phyloP scores from a whole-genome alignment of 169 alveolate genomes.

The Perkinsus olseni region DNA sequence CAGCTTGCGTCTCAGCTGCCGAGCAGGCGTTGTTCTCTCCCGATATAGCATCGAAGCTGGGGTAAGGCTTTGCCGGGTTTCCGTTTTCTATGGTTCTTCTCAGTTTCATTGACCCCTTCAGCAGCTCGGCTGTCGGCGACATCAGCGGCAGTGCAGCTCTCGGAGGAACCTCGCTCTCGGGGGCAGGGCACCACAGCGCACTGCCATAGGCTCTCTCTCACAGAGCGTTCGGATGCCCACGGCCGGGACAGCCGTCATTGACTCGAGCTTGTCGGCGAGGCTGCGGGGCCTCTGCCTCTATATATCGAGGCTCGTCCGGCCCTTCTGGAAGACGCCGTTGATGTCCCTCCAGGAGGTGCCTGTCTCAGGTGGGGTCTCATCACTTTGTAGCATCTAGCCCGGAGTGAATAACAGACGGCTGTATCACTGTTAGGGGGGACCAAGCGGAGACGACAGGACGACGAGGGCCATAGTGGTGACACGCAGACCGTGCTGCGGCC shows the following conservation, averaged over 20 bases:
- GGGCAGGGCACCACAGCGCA: neutral
- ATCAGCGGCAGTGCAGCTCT: neutral
- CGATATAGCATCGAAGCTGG: neutral
- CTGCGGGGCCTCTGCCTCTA: neutral
- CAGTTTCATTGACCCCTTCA: neutral
- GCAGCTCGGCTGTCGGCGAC: neutral
- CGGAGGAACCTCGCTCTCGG: neutral
- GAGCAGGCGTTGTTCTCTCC: neutral
- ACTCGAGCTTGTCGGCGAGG: neutral
- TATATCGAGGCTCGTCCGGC: neutral
- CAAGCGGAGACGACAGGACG: neutral
- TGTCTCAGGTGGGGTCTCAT: neutral
- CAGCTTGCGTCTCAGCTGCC: neutral
- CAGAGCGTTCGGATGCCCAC: neutral
- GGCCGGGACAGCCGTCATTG: neutral
- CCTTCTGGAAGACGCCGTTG: neutral
- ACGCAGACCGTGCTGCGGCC: neutral
- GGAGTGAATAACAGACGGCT: too few relatives aligned
- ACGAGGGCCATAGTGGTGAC: neutral
- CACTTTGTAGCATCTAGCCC: too few relatives aligned
- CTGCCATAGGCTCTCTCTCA: neutral
- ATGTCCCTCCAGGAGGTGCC: neutral
- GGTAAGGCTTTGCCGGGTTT: neutral
- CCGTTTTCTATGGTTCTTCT: neutral
- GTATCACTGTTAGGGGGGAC: neutral